phyloP scores from a whole-genome alignment of 768 basidiomycete species.

The Tephrocybe sp. region DNA sequence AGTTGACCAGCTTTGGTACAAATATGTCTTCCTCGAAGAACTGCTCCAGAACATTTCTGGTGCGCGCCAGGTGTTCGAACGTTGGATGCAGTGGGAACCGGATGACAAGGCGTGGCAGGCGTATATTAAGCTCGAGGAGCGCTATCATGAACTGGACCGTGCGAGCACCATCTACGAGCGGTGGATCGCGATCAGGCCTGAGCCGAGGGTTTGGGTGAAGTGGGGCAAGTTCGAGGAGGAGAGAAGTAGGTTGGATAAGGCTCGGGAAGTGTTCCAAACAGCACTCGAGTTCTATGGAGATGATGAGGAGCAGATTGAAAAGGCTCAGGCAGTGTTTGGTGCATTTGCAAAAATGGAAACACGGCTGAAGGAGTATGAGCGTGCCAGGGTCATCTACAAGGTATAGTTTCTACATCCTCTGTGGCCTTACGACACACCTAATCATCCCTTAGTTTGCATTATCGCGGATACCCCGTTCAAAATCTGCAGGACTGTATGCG shows the following conservation, averaged over 20 bases:
- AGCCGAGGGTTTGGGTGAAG: slow-evolving; percentile 82
- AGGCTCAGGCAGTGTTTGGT: slow-evolving; percentile 91
- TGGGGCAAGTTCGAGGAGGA: slow-evolving; percentile 89
- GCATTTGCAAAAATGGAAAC: slow-evolving; percentile 98
- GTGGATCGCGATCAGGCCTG: slow-evolving; percentile 74
- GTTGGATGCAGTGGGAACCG: slow-evolving; percentile 99
- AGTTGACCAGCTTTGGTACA: slow-evolving; percentile 98
- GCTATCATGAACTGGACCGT: slow-evolving; percentile 88
- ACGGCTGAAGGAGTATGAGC: slow-evolving; percentile 92
- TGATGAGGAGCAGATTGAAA: slow-evolving; percentile 89
- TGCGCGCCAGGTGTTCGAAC: slow-evolving; percentile 95
- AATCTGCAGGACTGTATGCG: slow-evolving; percentile 84
- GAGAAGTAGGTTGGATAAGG: slow-evolving; percentile 69
- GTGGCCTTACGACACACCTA: neutral
- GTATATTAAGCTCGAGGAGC: slow-evolving; percentile 97
- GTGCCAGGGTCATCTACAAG: slow-evolving; percentile 97
- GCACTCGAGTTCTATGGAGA: slow-evolving; percentile 89
- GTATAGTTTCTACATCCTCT: slow-evolving; percentile 34
- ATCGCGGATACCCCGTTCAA: slow-evolving; percentile 86
- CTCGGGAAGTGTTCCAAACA: slow-evolving; percentile 86
- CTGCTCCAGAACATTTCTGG: slow-evolving; percentile 94
- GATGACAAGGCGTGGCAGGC: slow-evolving; percentile 99
- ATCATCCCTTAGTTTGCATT: slow-evolving; percentile 78
- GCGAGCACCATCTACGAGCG: slow-evolving; percentile 93
- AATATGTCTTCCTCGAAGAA: slow-evolving; percentile 98